Evolutionary conservation across 192 early-diverging fungal genomes (phyloP), one percentile per base, ranked within the genome.

Genomic region (Coemansia sp.): DNA sequence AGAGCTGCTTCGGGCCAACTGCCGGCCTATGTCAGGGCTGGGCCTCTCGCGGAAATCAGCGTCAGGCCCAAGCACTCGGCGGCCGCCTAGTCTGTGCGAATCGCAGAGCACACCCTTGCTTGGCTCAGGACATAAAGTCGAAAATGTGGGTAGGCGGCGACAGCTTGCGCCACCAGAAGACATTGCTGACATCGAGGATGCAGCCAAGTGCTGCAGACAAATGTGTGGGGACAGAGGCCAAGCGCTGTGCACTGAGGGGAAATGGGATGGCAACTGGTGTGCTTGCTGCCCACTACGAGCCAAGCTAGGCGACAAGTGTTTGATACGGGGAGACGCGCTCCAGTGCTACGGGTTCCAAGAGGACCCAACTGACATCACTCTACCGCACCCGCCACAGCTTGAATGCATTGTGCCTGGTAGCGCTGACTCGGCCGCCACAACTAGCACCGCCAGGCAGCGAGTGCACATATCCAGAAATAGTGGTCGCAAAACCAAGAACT

Each of bases 241-340:
- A 16, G 35, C 18, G 43, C 69, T 66, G 23, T 66, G 67, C 34
- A 16, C n/a, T 35, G 67, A 60, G 11, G 65, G 67, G 2, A 23
- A 51, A 37, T 79, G 77, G 77, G 64, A 37, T 26, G 73, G 72
- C 57, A 71, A 80, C 26, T 80, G 77, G 77, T 80, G 77, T 33
- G 77, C 68, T 28, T 74, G 69, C 59, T 80, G 77, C 23, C 77
- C 77, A 24, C 55, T 70, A 36, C 72, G 77, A 45, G 57, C 57
- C n/a, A 64, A 63, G 38, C 38, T 57, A 18, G 50, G 66, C 26
- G 60, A 60, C 20, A 36, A 20, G 26, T 28, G 14, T 5, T 35
- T n/a, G 55, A 26, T 21, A 57, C 37, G 37, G 8, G 46, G 43
- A 35, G 58, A 43, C 3, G 56, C 62, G 23, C 34, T 64, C 10